phyloP scores from a whole-genome alignment of 768 basidiomycete species.

The Amanita rubescens region DNA sequence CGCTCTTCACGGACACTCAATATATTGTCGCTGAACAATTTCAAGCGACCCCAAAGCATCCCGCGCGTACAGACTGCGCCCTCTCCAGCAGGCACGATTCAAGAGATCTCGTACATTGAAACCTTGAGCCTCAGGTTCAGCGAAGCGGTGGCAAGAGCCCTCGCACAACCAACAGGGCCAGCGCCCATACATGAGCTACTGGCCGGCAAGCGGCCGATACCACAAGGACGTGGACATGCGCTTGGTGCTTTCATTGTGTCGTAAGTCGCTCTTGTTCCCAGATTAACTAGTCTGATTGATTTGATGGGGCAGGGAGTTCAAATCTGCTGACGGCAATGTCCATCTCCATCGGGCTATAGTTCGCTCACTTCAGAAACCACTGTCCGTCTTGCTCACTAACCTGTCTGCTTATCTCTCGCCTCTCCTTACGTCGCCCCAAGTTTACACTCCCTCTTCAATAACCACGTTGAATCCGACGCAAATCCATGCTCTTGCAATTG shows the following conservation, averaged over 20 bases:
- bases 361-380: slow-evolving; percentile 66
- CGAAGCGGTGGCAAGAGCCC: slow-evolving; percentile 73
- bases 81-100: slow-evolving; percentile 41
- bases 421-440: slow-evolving; percentile 55
- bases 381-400: slow-evolving; percentile 68
- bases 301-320: slow-evolving; percentile 51
- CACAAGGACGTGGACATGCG: slow-evolving; percentile 61
- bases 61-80: slow-evolving; percentile 25
- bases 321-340: slow-evolving; percentile 51
- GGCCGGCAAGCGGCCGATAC: slow-evolving; percentile 65
- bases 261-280: slow-evolving; percentile 36
- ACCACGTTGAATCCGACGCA: slow-evolving; percentile 57
- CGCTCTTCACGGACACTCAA: slow-evolving; percentile 44
- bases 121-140: slow-evolving; percentile 69
- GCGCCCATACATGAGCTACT: slow-evolving; percentile 44
- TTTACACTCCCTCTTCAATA: slow-evolving; percentile 45
- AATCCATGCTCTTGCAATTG: slow-evolving; percentile 60
- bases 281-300: slow-evolving; percentile 10
- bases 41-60: slow-evolving; percentile 50
- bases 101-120: slow-evolving; percentile 78
- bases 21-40: slow-evolving; percentile 51
- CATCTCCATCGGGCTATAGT: slow-evolving; percentile 65
- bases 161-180: slow-evolving; percentile 56
- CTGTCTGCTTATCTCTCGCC: slow-evolving; percentile 63
- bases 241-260: slow-evolving; percentile 63